These are phyloP conservation scores for Diaporthe velutina DNA, from an alignment of 2,329 filamentous ascomycete species.

Conservation along the genomic window DNA sequence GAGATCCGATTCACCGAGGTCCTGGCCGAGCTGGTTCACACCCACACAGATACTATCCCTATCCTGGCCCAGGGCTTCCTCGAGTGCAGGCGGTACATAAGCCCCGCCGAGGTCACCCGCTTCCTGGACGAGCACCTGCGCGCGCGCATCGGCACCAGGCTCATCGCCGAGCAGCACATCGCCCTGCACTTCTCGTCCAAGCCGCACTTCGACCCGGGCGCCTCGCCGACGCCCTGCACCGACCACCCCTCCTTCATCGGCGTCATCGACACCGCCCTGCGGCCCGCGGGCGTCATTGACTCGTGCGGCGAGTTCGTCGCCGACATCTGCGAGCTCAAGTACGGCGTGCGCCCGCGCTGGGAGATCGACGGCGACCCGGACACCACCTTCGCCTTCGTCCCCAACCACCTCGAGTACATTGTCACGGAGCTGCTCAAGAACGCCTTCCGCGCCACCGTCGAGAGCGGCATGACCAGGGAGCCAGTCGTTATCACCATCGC, in stretches of 20 bases:
- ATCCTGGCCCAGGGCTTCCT: slow-evolving; percentile 92
- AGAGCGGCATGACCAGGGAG: slow-evolving; percentile 82
- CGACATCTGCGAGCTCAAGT: slow-evolving; percentile 96
- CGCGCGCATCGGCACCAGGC: slow-evolving; percentile 90
- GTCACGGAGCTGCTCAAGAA: slow-evolving; percentile 97
- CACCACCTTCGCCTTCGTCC: slow-evolving; percentile 93
- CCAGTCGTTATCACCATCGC: slow-evolving; percentile 95
- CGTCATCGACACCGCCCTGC: slow-evolving; percentile 91
- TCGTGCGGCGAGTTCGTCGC: slow-evolving; percentile 91
- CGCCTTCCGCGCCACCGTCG: slow-evolving; percentile 92
- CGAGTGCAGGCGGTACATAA: slow-evolving; percentile 93
- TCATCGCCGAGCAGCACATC: slow-evolving; percentile 97
- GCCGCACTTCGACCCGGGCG: slow-evolving; percentile 73
- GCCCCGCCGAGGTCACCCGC: slow-evolving; percentile 82
- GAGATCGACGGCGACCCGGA: slow-evolving; percentile 87
- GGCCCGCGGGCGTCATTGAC: slow-evolving; percentile 84
- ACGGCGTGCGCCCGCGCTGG: slow-evolving; percentile 86
- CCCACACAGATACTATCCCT: slow-evolving; percentile 94
- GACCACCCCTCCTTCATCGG: slow-evolving; percentile 82
- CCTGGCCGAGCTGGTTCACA: slow-evolving; percentile 94
- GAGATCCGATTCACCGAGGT: slow-evolving; percentile 93
- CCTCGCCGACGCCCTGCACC: slow-evolving; percentile 63
- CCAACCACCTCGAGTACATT: slow-evolving; percentile 97
- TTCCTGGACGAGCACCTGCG: slow-evolving; percentile 96
- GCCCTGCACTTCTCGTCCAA: slow-evolving; percentile 82